Evolutionary conservation across 768 basidiomycete genomes (phyloP), one percentile per base, ranked within the genome.

Genomic region (Pleurotus platypus): DNA sequence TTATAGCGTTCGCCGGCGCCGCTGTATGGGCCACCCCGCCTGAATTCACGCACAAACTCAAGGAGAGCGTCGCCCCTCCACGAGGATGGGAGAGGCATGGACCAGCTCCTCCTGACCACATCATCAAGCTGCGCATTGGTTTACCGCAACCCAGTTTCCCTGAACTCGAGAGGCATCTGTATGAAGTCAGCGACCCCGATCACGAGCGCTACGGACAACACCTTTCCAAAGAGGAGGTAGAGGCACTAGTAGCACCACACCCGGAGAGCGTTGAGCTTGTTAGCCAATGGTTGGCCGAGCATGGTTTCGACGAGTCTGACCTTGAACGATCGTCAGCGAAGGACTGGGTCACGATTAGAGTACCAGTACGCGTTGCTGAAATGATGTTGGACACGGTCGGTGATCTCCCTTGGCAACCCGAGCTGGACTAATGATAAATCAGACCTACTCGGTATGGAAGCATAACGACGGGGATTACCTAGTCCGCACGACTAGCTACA

Each of bases 401-500:
- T 65, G 8, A 57, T 30, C 55, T 15, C 39, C 45, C 55, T 58
- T 50, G 37, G 37, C 18, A 22, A 48, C 16, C 42, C 7, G 38
- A 4, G n/a, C 26, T 12, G 13, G 8, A 49, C 45, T 38, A 22
- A 38, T 51, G 40, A 45, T 53, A 12, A 16, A 42, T 26, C 39
- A 89, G 85, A 82, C 78, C 61, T 91, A 88, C 62, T 72, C 82
- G 57, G 67, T 85, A 27, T 91, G 83, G 78, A 73, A 78, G 50
- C 82, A 89, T 64, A 65, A 68, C 8, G 69, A 71, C 42, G 85
- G 81, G 2, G 81, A 84, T 27, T 67, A 74, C 13, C 65, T 88
- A 40, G 71, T 89, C 59, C 81, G 89, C 55, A 86, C 89, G n/a
- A 84, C 82, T 2, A 74, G 73, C 58, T 90, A 89, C 71, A 85